phyloP scores from a whole-genome alignment of 2,329 filamentous ascomycete genomes.

The Eutypella sp. region DNA sequence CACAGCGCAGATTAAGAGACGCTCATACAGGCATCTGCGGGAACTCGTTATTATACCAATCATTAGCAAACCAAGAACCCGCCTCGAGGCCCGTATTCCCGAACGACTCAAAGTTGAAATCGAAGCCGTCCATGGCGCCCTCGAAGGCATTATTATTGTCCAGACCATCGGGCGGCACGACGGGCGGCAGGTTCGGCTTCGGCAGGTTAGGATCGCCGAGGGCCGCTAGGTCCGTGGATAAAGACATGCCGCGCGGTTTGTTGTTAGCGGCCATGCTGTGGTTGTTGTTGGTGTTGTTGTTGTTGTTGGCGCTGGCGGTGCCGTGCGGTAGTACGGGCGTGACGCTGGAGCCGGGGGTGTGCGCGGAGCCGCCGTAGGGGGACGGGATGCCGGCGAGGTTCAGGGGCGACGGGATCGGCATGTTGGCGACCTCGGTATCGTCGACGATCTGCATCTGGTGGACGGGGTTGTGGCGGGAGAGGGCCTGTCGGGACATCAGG shows the following conservation, averaged over 20 bases:
- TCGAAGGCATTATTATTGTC: slow-evolving; percentile 49
- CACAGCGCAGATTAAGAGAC: too few species aligned
- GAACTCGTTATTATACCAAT: slow-evolving; percentile 27
- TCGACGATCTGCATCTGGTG: slow-evolving; percentile 27
- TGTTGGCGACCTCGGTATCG: slow-evolving; percentile 23
- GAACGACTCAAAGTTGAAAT: slow-evolving; percentile 41
- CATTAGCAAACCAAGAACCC: slow-evolving; percentile 27
- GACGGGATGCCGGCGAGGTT: slow-evolving; percentile 16
- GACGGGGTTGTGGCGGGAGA: slow-evolving; percentile 21
- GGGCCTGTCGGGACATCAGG: slow-evolving; percentile 18
- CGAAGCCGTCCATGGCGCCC: slow-evolving; percentile 41
- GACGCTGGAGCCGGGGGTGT: slow-evolving; percentile 18
- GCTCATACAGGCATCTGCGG: slow-evolving; percentile 23
- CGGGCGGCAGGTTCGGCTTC: slow-evolving; percentile 26
- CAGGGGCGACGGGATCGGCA: slow-evolving; percentile 24
- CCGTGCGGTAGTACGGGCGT: slow-evolving; percentile 14
- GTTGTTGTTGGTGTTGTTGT: not conserved
- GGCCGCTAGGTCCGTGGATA: slow-evolving; percentile 17
- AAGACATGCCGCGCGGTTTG: slow-evolving; percentile 15
- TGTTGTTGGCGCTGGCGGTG: not conserved
- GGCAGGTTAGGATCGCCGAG: slow-evolving; percentile 20
- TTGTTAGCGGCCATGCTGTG: slow-evolving; percentile 17
- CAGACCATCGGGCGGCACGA: slow-evolving; percentile 30
- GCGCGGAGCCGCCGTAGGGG: slow-evolving; percentile 18
- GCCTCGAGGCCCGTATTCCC: slow-evolving; percentile 31